phyloP scores from a whole-genome alignment of 306 rosid genomes.

The Cicer yamashitae region DNA sequence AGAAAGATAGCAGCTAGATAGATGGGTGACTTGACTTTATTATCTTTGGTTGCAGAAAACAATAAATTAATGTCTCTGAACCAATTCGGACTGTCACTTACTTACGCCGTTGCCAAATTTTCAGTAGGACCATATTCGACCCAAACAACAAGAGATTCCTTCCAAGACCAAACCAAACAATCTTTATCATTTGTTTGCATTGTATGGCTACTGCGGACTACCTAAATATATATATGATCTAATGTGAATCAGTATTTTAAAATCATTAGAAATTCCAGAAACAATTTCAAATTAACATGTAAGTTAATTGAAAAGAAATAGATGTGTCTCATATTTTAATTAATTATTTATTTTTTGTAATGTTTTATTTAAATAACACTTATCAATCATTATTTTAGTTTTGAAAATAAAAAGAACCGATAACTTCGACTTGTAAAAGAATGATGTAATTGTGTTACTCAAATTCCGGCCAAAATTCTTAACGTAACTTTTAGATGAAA shows the following conservation, averaged over 20 bases:
- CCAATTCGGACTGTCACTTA: slow-evolving; percentile 46
- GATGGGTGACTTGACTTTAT: slow-evolving; percentile 46
- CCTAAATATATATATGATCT: no score
- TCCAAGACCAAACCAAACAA: neutral
- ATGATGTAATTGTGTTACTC: neutral
- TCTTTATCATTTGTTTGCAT: neutral
- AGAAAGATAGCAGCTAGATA: slow-evolving; percentile 43
- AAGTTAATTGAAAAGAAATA: no score
- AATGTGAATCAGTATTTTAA: no score
- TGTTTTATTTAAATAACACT: no score
- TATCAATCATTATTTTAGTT: no score
- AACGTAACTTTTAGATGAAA: neutral
- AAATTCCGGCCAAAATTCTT: neutral
- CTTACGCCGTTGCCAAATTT: slow-evolving; percentile 5
- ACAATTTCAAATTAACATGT: no score
- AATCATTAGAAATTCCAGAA: no score
- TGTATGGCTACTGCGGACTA: no score
- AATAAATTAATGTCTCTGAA: slow-evolving; percentile 46
- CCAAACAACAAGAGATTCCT: slow-evolving; percentile 30
- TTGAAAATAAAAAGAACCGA: no score
- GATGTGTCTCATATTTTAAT: no score
- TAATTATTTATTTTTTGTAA: no score
- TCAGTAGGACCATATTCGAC: slow-evolving; percentile 25
- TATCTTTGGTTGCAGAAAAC: slow-evolving; percentile 42
- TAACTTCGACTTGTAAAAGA: no score